Evolutionary conservation across 2,329 filamentous ascomycete genomes (phyloP).

Genomic region (Hyphodiscus sp.): DNA sequence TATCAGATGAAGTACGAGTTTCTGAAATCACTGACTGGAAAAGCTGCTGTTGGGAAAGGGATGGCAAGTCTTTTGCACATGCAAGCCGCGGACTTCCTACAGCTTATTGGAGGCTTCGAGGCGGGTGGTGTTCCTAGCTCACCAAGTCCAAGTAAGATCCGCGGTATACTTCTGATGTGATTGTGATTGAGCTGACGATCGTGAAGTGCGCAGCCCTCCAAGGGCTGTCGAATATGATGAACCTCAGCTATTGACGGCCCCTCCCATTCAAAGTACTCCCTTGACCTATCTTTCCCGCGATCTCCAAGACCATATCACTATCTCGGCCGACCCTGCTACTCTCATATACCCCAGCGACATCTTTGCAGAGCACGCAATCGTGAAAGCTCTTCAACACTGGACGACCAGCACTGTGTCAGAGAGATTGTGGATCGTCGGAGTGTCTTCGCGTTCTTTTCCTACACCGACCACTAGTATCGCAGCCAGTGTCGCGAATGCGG

Average conservation of each 20-base stretch:
- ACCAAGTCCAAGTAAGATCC: background rate
- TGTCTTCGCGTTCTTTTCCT: background rate
- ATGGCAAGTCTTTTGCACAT: background rate
- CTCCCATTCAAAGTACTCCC: background rate
- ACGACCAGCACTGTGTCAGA: background rate
- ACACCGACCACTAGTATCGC: background rate
- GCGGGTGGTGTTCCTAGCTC: background rate
- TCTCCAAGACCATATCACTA: slow-evolving; percentile 1
- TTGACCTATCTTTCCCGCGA: background rate
- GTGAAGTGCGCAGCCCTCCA: background rate
- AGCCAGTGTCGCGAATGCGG: background rate
- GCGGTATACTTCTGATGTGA: background rate
- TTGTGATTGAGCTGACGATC: background rate
- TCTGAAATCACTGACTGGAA: background rate
- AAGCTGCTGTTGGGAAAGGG: background rate
- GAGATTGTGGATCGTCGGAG: background rate
- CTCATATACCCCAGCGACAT: background rate
- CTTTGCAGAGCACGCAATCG: background rate
- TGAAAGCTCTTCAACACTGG: background rate
- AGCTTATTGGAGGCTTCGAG: background rate
- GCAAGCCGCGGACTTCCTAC: background rate
- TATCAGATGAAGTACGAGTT: background rate
- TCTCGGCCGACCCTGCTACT: background rate
- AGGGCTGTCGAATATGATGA: background rate
- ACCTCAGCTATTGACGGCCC: background rate